Percentiles rank a stretch among this genome's conserved stretches.
These are phyloP conservation scores for Colletotrichum musae DNA, from an alignment of 2,329 filamentous ascomycete species.

Conservation along the genomic window DNA sequence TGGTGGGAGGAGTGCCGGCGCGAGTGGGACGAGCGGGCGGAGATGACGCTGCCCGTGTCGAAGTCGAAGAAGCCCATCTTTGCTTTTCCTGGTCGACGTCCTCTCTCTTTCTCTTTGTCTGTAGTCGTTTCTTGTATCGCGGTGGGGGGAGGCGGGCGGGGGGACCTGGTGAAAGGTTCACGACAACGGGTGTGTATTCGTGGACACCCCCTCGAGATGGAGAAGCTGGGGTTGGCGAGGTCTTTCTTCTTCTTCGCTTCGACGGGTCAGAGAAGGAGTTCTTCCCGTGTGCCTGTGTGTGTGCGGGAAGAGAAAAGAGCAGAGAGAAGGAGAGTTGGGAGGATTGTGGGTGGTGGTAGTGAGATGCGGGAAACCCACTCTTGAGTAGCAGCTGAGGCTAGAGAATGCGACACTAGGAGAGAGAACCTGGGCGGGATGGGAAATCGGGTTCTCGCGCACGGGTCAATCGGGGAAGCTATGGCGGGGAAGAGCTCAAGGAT, in stretches of 20 bases:
- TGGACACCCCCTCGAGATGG: neutral
- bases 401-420: constrained; percentile 15
- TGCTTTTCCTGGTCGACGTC: neutral
- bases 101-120: neutral
- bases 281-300: too few relatives aligned
- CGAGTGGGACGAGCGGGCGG: constrained; percentile 40
- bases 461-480: neutral
- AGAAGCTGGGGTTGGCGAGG: neutral
- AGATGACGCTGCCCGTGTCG: constrained; percentile 40
- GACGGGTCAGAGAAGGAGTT: neutral
- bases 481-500: neutral
- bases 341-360: constrained; percentile 2
- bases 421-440: neutral
- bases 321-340: neutral
- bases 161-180: neutral
- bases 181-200: neutral
- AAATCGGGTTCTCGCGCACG: constrained; percentile 6
- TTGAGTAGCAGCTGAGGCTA: constrained; percentile 1
- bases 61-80: constrained; percentile 43
- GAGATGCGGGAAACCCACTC: constrained; percentile 22
- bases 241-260: neutral
- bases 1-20: constrained; percentile 39
- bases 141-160: neutral
- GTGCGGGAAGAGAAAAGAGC: neutral
- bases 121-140: neutral